Conservation (phyloP, 306 rosid genomes). For the Cucurbita argyrosperma region DNA sequence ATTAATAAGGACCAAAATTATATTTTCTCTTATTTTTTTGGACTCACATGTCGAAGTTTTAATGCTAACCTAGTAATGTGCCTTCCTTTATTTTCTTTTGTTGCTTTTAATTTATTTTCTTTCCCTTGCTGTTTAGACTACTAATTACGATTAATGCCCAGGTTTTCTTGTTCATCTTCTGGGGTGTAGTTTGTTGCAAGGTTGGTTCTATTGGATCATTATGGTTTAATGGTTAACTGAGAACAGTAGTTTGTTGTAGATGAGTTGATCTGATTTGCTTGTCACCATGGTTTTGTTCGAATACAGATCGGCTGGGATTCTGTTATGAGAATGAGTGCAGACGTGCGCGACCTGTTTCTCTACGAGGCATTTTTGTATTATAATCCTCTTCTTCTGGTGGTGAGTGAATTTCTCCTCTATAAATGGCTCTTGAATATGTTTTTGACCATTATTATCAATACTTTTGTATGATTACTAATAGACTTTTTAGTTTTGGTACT, state of each 20-base stretch:
- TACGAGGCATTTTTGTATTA: conserved; percentile 97
- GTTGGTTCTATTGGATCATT: conserved; percentile 26
- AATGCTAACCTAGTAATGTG: background rate
- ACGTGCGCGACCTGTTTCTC: conserved; percentile 74
- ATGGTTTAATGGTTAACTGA: background rate
- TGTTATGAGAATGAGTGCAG: conserved; percentile 96
- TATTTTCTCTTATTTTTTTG: background rate
- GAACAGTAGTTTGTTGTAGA: background rate
- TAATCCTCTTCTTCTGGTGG: conserved; percentile 91
- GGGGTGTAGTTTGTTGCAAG: conserved; percentile 94
- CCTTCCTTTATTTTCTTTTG: background rate
- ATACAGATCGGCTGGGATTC: conserved; percentile 94
- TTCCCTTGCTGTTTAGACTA: background rate
- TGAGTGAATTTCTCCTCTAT: conserved; percentile 26
- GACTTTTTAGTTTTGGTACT: conserved; percentile 13
- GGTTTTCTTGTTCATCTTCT: conserved; percentile 63
- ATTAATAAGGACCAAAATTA: background rate
- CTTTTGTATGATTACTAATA: conserved; percentile 7
- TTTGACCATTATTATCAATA: background rate
- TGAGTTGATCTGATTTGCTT: background rate
- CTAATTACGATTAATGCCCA: conserved; percentile 34
- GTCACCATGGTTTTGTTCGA: conserved; percentile 5
- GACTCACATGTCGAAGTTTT: background rate
- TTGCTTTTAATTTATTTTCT: background rate
- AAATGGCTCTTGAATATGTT: background rate